phyloP scores from a whole-genome alignment of 1,284 basidiomycete genomes.

The Cryptococcus sp. region DNA sequence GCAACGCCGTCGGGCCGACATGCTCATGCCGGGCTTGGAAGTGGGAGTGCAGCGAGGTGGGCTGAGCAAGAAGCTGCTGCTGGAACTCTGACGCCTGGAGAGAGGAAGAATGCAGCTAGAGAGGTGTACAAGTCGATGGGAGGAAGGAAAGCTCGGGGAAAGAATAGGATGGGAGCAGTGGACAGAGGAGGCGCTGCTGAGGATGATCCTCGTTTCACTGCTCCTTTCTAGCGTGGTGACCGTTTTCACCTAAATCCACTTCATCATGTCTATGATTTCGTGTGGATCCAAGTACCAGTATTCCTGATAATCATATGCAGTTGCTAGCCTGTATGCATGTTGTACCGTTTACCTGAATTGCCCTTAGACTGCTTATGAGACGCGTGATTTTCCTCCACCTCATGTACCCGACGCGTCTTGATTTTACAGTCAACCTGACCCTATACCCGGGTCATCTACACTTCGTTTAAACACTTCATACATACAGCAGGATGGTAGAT shows the following conservation, averaged over 20 bases:
- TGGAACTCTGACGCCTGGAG: conserved; percentile 48
- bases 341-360: neutral
- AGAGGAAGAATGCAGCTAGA: conserved; percentile 74
- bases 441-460: no score
- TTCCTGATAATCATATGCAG: neutral
- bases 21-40: conserved; percentile 35
- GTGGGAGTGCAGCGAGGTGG: conserved; percentile 37
- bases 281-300: no score
- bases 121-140: conserved; percentile 83
- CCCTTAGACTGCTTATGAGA: no score
- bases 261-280: no score
- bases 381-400: no score
- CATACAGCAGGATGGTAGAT: neutral
- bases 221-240: conserved; percentile 31
- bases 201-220: conserved; percentile 41
- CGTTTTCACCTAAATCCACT: no score
- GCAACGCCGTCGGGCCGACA: conserved; percentile 60
- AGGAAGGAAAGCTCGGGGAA: conserved; percentile 66
- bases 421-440: conserved; percentile 3
- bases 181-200: conserved; percentile 33
- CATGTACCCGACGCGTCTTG: conserved; percentile 2
- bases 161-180: conserved; percentile 53
- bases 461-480: no score
- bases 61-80: conserved; percentile 9
- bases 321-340: neutral